Conservation (phyloP, 1,284 basidiomycete species). For the Ganoderma meredithae region DNA sequence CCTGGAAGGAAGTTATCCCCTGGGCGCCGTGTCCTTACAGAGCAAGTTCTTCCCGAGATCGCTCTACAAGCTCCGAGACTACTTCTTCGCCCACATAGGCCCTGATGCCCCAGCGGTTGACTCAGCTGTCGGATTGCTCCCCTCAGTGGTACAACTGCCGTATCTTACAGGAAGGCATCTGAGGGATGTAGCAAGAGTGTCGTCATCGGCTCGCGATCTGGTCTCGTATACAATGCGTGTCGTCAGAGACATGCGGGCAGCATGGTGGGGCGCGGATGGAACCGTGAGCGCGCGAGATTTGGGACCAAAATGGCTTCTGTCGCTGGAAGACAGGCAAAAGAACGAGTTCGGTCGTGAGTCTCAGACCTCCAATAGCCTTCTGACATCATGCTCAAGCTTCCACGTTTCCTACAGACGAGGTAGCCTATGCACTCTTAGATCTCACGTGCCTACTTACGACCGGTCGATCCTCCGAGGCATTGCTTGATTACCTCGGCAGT, state of each 20-base stretch:
- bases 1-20: conserved; percentile 82
- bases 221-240: conserved; percentile 73
- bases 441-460: conserved; percentile 76
- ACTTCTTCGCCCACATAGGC: conserved; percentile 53
- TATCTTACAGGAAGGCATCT: conserved; percentile 60
- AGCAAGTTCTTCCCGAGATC: conserved; percentile 48
- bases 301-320: conserved; percentile 76
- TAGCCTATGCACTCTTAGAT: conserved; percentile 70
- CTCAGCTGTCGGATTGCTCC: conserved; percentile 45
- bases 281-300: conserved; percentile 70
- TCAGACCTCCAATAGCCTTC: neutral
- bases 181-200: conserved; percentile 73
- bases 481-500: conserved; percentile 77
- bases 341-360: conserved; percentile 70
- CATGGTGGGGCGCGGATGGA: conserved; percentile 75
- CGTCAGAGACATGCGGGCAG: conserved; percentile 71
- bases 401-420: conserved; percentile 50
- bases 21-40: conserved; percentile 65
- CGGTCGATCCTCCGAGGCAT: conserved; percentile 69
- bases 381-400: conserved; percentile 12
- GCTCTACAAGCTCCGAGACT: conserved; percentile 57
- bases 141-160: conserved; percentile 60
- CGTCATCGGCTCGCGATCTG: conserved; percentile 75
- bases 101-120: conserved; percentile 20
- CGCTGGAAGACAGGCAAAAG: conserved; percentile 66